Percentiles rank a stretch among this genome's conserved stretches.
Evolutionary conservation across 768 basidiomycete genomes (phyloP).

Genomic region (Tulasnella calospora): DNA sequence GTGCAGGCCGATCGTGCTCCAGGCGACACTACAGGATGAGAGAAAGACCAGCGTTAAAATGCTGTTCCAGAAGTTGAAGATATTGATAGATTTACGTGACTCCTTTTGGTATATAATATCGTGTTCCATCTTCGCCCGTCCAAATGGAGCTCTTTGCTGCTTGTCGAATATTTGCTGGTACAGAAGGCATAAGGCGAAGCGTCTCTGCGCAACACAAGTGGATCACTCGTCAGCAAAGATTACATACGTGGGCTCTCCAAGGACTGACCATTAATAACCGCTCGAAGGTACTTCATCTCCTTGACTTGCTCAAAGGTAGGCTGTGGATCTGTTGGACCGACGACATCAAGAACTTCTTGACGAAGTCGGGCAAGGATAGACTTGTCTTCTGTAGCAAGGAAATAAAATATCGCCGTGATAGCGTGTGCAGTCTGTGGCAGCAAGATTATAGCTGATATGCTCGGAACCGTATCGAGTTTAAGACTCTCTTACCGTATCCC

Average conservation of each 20-base stretch:
- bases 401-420: slow-evolving; percentile 52
- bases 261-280: slow-evolving; percentile 53
- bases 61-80: background rate
- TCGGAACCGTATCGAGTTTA: background rate
- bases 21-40: background rate
- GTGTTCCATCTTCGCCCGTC: slow-evolving; percentile 21
- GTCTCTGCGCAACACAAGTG: slow-evolving; percentile 40
- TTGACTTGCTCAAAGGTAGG: slow-evolving; percentile 55
- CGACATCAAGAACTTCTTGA: slow-evolving; percentile 46
- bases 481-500: slow-evolving; percentile 58
- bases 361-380: slow-evolving; percentile 46
- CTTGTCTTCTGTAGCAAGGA: slow-evolving; percentile 50
- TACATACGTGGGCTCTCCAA: background rate
- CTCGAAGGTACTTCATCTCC: slow-evolving; percentile 60
- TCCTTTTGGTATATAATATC: slow-evolving; percentile 24
- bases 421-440: slow-evolving; percentile 42
- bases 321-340: slow-evolving; percentile 41
- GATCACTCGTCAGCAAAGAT: background rate
- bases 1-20: slow-evolving; percentile 15
- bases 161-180: slow-evolving; percentile 30
- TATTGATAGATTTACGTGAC: background rate
- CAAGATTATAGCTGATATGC: background rate
- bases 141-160: slow-evolving; percentile 12
- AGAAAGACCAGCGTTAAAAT: background rate
- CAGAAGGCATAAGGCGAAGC: slow-evolving; percentile 50